These are phyloP conservation scores for Kernera saxatilis DNA, from an alignment of 345 rosid species.

Conservation along the genomic window DNA sequence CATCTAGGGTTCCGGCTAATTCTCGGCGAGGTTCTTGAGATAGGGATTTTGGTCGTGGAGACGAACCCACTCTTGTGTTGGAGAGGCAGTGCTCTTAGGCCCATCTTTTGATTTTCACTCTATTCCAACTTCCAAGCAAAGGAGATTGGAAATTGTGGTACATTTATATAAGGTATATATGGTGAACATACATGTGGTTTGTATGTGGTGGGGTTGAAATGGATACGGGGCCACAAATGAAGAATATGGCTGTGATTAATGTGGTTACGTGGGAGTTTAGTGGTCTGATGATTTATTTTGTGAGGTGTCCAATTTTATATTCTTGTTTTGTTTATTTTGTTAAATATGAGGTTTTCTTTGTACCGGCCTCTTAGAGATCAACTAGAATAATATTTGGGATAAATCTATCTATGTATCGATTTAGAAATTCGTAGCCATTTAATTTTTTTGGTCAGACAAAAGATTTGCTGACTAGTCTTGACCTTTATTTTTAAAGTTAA, in stretches of 20 bases:
- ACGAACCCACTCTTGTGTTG: conserved; percentile 22
- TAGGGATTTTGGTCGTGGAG: conserved; percentile 9
- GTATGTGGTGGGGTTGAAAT: conserved; percentile 4
- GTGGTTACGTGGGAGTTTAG: conserved; percentile 27
- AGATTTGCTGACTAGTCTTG: too few relatives aligned
- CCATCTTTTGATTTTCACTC: conserved; percentile 9
- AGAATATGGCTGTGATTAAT: conserved; percentile 22
- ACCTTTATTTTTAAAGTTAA: too few relatives aligned
- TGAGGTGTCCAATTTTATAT: not conserved
- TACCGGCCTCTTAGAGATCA: too few relatives aligned
- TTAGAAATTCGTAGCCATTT: too few relatives aligned
- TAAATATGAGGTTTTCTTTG: not conserved
- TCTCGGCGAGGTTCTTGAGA: conserved; percentile 19
- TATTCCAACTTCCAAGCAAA: not conserved
- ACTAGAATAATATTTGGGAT: conserved; percentile 16
- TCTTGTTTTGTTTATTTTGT: not conserved
- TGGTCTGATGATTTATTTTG: conserved; percentile 26
- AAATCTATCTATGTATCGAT: too few relatives aligned
- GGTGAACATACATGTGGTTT: not conserved
- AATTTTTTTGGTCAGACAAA: too few relatives aligned
- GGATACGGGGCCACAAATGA: conserved; percentile 6
- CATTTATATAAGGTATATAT: too few relatives aligned
- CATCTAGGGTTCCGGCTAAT: conserved; percentile 24
- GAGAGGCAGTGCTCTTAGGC: conserved; percentile 24
- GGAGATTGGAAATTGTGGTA: not conserved